Conservation (phyloP, 2,329 filamentous ascomycete genomes). For the Microdochium paspali region DNA sequence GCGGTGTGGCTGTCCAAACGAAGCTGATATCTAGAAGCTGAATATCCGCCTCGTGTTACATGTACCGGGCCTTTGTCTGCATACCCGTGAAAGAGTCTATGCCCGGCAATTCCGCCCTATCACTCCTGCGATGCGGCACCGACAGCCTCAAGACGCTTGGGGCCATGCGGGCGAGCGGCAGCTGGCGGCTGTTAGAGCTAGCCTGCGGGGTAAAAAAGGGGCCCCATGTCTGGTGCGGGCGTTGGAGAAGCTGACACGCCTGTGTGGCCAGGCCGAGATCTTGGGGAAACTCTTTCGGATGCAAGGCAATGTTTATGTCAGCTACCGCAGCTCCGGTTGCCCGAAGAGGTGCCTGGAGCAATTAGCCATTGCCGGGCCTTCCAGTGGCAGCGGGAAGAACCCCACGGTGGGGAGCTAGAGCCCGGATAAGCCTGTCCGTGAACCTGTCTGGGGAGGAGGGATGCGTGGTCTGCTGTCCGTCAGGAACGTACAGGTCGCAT, state of each 20-base stretch:
- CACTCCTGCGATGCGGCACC: no score
- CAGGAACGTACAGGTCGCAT: background rate
- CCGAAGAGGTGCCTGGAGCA: no score
- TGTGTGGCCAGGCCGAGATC: no score
- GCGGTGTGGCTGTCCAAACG: no score
- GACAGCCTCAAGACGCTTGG: no score
- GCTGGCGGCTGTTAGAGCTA: background rate
- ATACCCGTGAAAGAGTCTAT: no score
- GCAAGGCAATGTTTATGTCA: background rate
- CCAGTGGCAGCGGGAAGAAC: background rate
- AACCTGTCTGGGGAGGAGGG: background rate
- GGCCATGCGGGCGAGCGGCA: background rate
- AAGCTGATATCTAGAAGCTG: no score
- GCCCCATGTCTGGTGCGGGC: background rate
- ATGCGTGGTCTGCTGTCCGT: background rate
- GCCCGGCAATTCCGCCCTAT: no score
- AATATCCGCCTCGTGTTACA: no score
- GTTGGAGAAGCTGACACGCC: background rate
- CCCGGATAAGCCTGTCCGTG: background rate
- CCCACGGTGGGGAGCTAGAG: background rate
- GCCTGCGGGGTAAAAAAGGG: background rate
- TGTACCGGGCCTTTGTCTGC: no score
- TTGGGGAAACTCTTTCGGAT: no score
- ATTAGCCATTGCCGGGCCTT: background rate
- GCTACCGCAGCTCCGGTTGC: background rate